These are phyloP conservation scores for Entrophospora sp. DNA, from an alignment of 192 early-diverging fungal genomes.

Conservation along the genomic window DNA sequence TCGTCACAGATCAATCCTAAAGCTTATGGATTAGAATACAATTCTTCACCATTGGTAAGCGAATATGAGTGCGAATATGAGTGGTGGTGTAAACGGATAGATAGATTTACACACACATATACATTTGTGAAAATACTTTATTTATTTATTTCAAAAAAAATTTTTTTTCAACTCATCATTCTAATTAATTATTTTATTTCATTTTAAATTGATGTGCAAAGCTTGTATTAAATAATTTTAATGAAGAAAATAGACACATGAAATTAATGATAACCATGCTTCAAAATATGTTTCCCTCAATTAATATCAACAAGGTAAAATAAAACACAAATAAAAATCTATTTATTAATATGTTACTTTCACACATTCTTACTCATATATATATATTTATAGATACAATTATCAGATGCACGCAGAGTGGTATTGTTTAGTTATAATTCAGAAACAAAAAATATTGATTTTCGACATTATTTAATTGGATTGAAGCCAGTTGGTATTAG, in stretches of 20 bases:
- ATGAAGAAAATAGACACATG: constrained; percentile 60
- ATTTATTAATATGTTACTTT: constrained; percentile 14
- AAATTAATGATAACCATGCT: constrained; percentile 92
- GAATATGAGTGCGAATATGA: no score
- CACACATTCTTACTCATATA: background rate
- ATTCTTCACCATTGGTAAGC: constrained; percentile 65
- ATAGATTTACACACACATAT: no score
- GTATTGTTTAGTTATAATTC: constrained; percentile 86
- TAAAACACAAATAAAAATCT: background rate
- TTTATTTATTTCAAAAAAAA: no score
- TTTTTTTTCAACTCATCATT: no score
- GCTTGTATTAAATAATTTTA: constrained; percentile 76
- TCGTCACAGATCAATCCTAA: constrained; percentile 69
- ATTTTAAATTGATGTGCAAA: no score
- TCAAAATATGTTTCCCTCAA: constrained; percentile 95
- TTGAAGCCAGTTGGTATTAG: constrained; percentile 84
- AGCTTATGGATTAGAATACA: constrained; percentile 68
- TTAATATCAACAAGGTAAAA: constrained; percentile 80
- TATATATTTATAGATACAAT: constrained; percentile 61
- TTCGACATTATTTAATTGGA: constrained; percentile 87
- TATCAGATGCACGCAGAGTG: constrained; percentile 81
- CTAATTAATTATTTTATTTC: no score
- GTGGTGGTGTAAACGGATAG: no score
- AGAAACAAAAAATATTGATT: constrained; percentile 75
- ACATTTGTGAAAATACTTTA: no score